Base-by-base conservation (phyloP, 208 protist genomes). In the Leishmania arabica region DNA sequence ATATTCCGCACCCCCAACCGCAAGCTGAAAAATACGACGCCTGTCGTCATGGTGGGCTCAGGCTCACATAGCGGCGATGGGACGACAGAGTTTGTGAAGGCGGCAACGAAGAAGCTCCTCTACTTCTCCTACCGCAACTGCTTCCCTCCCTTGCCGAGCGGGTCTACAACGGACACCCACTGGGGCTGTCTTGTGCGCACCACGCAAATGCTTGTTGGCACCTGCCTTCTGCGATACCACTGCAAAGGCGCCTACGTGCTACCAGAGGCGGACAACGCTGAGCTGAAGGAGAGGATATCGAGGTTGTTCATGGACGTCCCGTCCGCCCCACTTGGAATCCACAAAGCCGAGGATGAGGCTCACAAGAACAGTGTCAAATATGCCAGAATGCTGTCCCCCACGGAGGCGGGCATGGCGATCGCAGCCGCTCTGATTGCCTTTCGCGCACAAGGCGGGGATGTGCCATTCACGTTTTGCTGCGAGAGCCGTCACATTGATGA, bases 121-220 rank as follows among this genome's bases (percentile, higher is more conserved):
- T 98, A 92, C 79, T 97, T 96, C 78, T 94, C 89, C n/a, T 97
- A 98, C 82, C 89, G 95, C 60, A 91, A 92, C 71, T 84, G 87
- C 65, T 95, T 97, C 79, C 64, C 78, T 27, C 81, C 78, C 11
- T 79, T 97, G 65, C 85, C 84, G 6, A 92, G 94, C 54, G 92
- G 91, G 13, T 81, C 78, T n/a, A 95, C 88, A 4, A 92, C 89
- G 7, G 97, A 99, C 86, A 70, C 89, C 6, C 82, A 83, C 21
- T 99, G 97, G 96, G 97, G 97, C 1, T 99, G 97, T 78, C 91
- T 98, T 75, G 82, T 98, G 53, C 93, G 97, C 54, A 92, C 62
- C 62, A 66, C 62, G 2, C 62, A 66, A 37, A 66, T 66, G 62
- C 62, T 66, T n/a, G n/a, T 66, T 40, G 62, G 62, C n/a, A 66